Percentiles rank a stretch among this genome's conserved stretches.
Conservation (phyloP, 768 basidiomycete genomes). For the Trametes coccinea region DNA sequence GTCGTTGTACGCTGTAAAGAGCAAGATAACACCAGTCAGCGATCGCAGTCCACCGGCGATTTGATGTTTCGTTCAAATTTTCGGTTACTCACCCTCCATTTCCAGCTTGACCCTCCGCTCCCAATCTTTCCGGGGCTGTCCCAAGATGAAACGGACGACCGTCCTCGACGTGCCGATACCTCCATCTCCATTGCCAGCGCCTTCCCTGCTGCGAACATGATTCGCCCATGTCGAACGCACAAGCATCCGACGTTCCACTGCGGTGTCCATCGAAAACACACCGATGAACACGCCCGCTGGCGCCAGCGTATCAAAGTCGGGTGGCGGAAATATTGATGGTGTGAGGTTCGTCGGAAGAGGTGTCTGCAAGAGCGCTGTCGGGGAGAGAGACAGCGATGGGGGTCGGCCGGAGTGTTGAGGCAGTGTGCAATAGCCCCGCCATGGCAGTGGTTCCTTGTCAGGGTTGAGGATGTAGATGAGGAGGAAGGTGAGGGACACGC, state of each 20-base stretch:
- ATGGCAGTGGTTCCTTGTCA: conserved; percentile 92
- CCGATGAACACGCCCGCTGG: conserved; percentile 89
- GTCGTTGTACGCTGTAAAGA: conserved; percentile 71
- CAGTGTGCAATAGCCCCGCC: conserved; percentile 89
- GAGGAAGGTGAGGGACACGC: conserved; percentile 79
- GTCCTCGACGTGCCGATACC: conserved; percentile 79
- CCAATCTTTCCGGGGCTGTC: conserved; percentile 78
- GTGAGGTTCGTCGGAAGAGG: conserved; percentile 36
- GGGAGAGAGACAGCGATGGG: conserved; percentile 40
- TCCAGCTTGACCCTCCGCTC: conserved; percentile 80
- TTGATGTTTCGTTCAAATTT: too few species aligned
- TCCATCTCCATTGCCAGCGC: conserved; percentile 67
- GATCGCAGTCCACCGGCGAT: too few species aligned
- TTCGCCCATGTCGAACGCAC: conserved; percentile 89
- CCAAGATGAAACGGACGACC: conserved; percentile 86
- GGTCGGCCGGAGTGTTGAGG: conserved; percentile 52
- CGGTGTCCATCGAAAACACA: conserved; percentile 86
- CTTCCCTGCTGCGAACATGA: conserved; percentile 75
- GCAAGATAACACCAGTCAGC: background rate
- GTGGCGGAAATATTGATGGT: conserved; percentile 65
- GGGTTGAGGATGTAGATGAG: conserved; percentile 94
- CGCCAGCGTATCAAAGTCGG: conserved; percentile 67
- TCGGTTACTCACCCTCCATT: conserved; percentile 74
- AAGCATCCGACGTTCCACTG: conserved; percentile 81
- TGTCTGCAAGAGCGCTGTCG: conserved; percentile 41